phyloP scores from a whole-genome alignment of 2,329 filamentous ascomycete genomes.

The Xylariales sp. region DNA sequence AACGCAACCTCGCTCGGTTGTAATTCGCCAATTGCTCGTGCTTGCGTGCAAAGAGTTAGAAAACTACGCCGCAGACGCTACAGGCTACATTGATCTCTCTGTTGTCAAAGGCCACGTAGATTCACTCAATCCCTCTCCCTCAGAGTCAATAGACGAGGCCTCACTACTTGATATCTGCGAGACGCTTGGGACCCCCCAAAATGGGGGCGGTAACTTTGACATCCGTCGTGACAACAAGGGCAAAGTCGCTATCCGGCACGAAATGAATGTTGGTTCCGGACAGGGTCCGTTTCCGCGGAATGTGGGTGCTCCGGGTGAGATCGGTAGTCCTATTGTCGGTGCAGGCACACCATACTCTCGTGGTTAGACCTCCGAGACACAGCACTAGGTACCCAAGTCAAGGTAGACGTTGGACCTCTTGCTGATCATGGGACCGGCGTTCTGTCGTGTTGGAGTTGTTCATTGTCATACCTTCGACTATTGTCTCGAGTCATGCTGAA shows the following conservation, averaged over 20 bases:
- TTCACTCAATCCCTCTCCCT: slow-evolving; percentile 63
- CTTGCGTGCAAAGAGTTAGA: slow-evolving; percentile 77
- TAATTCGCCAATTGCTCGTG: slow-evolving; percentile 79
- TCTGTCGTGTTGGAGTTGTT: slow-evolving; percentile 24
- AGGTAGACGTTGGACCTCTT: slow-evolving; percentile 1
- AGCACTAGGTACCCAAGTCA: not conserved
- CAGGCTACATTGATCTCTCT: slow-evolving; percentile 77
- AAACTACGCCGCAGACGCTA: slow-evolving; percentile 57
- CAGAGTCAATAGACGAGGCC: slow-evolving; percentile 60
- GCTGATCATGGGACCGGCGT: slow-evolving; percentile 9
- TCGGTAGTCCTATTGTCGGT: slow-evolving; percentile 69
- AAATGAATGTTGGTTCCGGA: slow-evolving; percentile 62
- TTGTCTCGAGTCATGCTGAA: slow-evolving; percentile 10
- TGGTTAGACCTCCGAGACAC: slow-evolving; percentile 5
- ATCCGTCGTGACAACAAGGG: slow-evolving; percentile 64
- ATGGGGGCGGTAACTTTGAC: slow-evolving; percentile 91
- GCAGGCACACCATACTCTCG: slow-evolving; percentile 36
- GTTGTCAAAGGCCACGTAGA: slow-evolving; percentile 75
- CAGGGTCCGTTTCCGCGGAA: slow-evolving; percentile 56
- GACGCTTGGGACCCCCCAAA: slow-evolving; percentile 85
- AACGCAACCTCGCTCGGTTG: slow-evolving; percentile 72
- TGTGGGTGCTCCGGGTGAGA: slow-evolving; percentile 72
- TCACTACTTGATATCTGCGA: slow-evolving; percentile 89
- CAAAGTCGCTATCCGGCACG: slow-evolving; percentile 63
- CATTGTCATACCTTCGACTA: slow-evolving; percentile 20